Conservation (phyloP, 2,329 filamentous ascomycete genomes). For the Aspergillus pseudonomiae region DNA sequence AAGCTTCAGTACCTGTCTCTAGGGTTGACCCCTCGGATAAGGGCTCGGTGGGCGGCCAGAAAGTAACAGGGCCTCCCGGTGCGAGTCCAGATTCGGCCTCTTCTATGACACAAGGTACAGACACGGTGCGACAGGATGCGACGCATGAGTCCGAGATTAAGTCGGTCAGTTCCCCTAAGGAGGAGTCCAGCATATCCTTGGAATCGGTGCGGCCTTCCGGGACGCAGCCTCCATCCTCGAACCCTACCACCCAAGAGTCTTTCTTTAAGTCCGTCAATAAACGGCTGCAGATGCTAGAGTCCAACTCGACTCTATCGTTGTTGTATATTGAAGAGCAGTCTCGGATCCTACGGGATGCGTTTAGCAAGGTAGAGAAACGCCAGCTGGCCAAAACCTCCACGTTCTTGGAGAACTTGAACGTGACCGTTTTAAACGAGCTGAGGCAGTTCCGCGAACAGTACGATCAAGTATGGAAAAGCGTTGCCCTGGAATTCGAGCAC, state of each 20-base stretch:
- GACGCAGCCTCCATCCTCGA: constrained; percentile 56
- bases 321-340: constrained; percentile 98
- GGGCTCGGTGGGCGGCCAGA: constrained; percentile 25
- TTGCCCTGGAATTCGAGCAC: constrained; percentile 85
- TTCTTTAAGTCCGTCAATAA: constrained; percentile 98
- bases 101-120: constrained; percentile 19
- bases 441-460: constrained; percentile 80
- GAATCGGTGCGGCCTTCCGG: constrained; percentile 41
- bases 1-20: constrained; percentile 3
- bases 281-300: constrained; percentile 84
- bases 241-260: constrained; percentile 89
- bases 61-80: constrained; percentile 19
- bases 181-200: constrained; percentile 35
- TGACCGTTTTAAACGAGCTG: constrained; percentile 80
- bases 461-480: constrained; percentile 95
- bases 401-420: constrained; percentile 84
- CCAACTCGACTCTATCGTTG: constrained; percentile 87
- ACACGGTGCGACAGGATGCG: constrained; percentile 24
- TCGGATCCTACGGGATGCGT: constrained; percentile 81
- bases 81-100: constrained; percentile 18
- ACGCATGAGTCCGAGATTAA: constrained; percentile 29
- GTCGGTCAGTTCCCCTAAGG: constrained; percentile 26
- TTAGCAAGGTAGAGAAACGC: constrained; percentile 82
- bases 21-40: constrained; percentile 9
- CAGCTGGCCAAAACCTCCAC: constrained; percentile 80